Evolutionary conservation across 2,329 filamentous ascomycete genomes (phyloP).

Genomic region (Fusarium sterilihyphosum): DNA sequence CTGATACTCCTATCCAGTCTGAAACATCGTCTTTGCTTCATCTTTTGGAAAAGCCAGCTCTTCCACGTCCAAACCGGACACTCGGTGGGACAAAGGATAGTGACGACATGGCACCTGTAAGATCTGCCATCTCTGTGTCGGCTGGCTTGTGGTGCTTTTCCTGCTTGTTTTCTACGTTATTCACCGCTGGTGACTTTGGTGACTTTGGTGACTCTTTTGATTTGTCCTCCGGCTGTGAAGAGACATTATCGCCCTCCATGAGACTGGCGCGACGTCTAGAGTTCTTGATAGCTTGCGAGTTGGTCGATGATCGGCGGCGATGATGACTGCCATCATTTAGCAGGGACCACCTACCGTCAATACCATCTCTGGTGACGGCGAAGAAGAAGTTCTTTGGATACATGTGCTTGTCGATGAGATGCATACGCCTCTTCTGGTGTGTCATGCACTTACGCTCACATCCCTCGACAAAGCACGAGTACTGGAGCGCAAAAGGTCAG

Average conservation of each 20-base stretch:
- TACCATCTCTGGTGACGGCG: slow-evolving; percentile 85
- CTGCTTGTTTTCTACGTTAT: slow-evolving; percentile 20
- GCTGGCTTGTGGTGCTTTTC: slow-evolving; percentile 37
- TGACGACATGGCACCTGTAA: slow-evolving; percentile 75
- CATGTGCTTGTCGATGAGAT: slow-evolving; percentile 93
- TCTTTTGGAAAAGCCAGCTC: slow-evolving; percentile 62
- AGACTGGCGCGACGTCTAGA: slow-evolving; percentile 48
- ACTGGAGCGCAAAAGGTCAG: slow-evolving; percentile 59
- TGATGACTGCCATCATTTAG: slow-evolving; percentile 67
- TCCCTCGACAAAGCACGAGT: slow-evolving; percentile 87
- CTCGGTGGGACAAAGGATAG: slow-evolving; percentile 76
- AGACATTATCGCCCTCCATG: slow-evolving; percentile 38
- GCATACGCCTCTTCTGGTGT: slow-evolving; percentile 83
- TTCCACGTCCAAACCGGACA: slow-evolving; percentile 71
- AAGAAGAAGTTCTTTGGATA: slow-evolving; percentile 93
- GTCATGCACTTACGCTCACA: slow-evolving; percentile 88
- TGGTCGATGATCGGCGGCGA: slow-evolving; percentile 59
- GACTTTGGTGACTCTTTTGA: slow-evolving; percentile 30
- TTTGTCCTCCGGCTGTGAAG: slow-evolving; percentile 24
- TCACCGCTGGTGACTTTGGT: slow-evolving; percentile 22
- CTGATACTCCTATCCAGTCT: slow-evolving; percentile 46
- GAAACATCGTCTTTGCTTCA: slow-evolving; percentile 42
- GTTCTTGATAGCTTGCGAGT: slow-evolving; percentile 48
- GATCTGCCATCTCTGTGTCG: slow-evolving; percentile 68
- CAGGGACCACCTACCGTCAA: slow-evolving; percentile 85